phyloP scores from a whole-genome alignment of 2,329 filamentous ascomycete genomes.

The Cyclaneusma minus region DNA sequence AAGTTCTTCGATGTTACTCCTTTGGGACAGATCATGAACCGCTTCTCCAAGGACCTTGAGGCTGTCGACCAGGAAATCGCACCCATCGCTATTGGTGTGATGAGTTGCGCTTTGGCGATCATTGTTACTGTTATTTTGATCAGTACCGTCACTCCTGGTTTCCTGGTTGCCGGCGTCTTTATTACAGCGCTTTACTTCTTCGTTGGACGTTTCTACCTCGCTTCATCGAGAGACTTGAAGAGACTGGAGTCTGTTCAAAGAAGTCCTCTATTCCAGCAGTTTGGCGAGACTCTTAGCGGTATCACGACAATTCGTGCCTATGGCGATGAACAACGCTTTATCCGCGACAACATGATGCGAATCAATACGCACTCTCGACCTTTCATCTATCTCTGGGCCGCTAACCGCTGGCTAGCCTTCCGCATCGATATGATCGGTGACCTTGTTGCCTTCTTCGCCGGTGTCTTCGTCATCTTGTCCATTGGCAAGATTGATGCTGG shows the following conservation, averaged over 20 bases:
- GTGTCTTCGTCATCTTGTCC: conserved; percentile 75
- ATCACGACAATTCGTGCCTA: conserved; percentile 97
- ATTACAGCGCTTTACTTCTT: conserved; percentile 72
- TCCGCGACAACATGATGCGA: conserved; percentile 73
- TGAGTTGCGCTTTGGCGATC: conserved; percentile 49
- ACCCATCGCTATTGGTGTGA: conserved; percentile 67
- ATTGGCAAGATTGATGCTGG: conserved; percentile 77
- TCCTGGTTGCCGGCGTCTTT: conserved; percentile 73
- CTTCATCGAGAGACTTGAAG: conserved; percentile 88
- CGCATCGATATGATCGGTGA: conserved; percentile 83
- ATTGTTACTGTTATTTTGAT: conserved; percentile 81
- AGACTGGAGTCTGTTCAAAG: conserved; percentile 85
- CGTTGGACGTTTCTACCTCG: conserved; percentile 77
- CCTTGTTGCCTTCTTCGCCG: conserved; percentile 83
- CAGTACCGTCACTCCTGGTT: conserved; percentile 74
- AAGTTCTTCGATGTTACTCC: conserved; percentile 96
- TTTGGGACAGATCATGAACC: conserved; percentile 91
- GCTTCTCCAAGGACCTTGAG: conserved; percentile 96
- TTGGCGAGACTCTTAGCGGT: conserved; percentile 85
- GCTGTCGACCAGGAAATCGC: conserved; percentile 92
- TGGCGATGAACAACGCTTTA: conserved; percentile 83
- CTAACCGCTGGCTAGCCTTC: conserved; percentile 92
- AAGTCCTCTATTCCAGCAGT: conserved; percentile 93
- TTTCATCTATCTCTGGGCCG: conserved; percentile 92
- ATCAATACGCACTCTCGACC: conserved; percentile 87